These are phyloP conservation scores for Malus hybrid DNA, from an alignment of 331 rosid species.

Conservation along the genomic window DNA sequence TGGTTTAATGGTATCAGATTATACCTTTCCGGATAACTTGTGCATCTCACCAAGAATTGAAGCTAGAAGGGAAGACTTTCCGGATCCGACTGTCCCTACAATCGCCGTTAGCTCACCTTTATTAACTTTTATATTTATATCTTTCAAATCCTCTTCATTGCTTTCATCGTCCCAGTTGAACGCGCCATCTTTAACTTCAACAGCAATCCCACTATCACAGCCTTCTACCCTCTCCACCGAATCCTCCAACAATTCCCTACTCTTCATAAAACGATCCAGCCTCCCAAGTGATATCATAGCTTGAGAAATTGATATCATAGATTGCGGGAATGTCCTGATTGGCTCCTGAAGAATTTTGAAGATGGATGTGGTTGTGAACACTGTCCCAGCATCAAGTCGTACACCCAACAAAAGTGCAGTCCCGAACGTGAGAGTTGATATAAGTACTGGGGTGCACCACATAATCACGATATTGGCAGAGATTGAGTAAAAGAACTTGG, in stretches of 20 bases:
- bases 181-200: slow-evolving; percentile 50
- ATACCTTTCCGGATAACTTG: slow-evolving; percentile 76
- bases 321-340: slow-evolving; percentile 70
- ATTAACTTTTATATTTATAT: slow-evolving; percentile 44
- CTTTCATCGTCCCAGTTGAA: slow-evolving; percentile 89
- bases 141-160: slow-evolving; percentile 39
- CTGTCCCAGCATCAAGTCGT: slow-evolving; percentile 70
- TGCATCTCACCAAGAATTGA: slow-evolving; percentile 90
- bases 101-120: slow-evolving; percentile 73
- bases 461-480: slow-evolving; percentile 45
- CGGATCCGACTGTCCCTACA: slow-evolving; percentile 88
- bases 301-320: slow-evolving; percentile 80
- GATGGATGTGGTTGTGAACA: slow-evolving; percentile 72
- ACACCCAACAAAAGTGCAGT: slow-evolving; percentile 57
- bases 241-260: slow-evolving; percentile 48
- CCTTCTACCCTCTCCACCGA: slow-evolving; percentile 52
- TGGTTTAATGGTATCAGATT: not conserved
- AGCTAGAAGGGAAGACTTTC: slow-evolving; percentile 78
- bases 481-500: slow-evolving; percentile 72
- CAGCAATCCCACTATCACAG: slow-evolving; percentile 40
- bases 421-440: slow-evolving; percentile 65
- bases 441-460: slow-evolving; percentile 68
- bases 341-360: slow-evolving; percentile 83
- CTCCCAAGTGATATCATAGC: slow-evolving; percentile 81
- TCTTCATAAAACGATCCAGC: slow-evolving; percentile 70